Evolutionary conservation across 176 grass and related monocot species (phyloP).

Genomic region (Pontederia crassipes): DNA sequence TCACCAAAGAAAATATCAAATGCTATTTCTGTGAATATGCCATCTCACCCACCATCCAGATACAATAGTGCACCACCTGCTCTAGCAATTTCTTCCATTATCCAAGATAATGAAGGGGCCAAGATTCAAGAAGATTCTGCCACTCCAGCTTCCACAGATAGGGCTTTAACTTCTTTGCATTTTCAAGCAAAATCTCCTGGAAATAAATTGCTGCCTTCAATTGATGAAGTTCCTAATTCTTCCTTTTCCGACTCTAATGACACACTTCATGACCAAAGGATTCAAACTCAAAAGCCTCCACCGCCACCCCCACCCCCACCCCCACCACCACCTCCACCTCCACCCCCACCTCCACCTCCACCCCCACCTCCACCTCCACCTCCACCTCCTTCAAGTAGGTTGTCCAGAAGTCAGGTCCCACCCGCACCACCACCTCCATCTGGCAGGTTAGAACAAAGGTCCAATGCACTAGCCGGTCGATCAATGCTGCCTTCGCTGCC

Average conservation of each 20-base stretch:
- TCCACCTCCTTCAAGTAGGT: no score
- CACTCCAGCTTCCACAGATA: constrained; percentile 2
- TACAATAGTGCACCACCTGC: constrained; percentile 67
- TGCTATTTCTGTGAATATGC: constrained; percentile 47
- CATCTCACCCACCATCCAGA: constrained; percentile 68
- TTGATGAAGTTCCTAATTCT: neutral
- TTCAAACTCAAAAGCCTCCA: no score
- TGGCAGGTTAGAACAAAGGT: no score
- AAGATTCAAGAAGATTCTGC: constrained; percentile 11
- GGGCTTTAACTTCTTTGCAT: constrained; percentile 11
- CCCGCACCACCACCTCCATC: no score
- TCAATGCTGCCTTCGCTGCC: no score
- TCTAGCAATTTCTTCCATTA: constrained; percentile 43
- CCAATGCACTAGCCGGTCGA: no score
- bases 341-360: no score
- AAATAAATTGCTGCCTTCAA: neutral
- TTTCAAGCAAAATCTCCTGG: neutral
- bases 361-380: no score
- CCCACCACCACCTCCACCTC: no score
- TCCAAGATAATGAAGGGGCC: constrained; percentile 30
- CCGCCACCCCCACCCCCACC: no score
- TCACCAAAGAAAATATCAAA: constrained; percentile 67
- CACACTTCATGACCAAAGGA: no score
- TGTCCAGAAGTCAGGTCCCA: no score
- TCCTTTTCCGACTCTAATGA: neutral